Percentiles rank a stretch among this genome's conserved stretches.
Conservation (phyloP, 257 asterid genomes). For the Fraxinus anomala region DNA sequence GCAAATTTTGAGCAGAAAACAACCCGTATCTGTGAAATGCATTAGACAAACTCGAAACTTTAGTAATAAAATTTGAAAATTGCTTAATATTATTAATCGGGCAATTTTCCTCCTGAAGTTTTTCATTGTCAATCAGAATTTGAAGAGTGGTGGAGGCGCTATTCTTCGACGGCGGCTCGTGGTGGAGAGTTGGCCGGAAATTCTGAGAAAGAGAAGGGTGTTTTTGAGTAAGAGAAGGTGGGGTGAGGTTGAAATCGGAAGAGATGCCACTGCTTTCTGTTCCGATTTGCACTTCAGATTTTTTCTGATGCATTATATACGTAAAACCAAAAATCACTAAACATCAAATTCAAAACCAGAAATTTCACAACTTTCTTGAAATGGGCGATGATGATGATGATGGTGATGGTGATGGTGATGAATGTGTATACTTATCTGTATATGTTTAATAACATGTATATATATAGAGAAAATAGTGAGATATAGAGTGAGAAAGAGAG, state of each 20-base stretch:
- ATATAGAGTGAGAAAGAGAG: neutral
- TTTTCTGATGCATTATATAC: constrained; percentile 54
- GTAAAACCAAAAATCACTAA: neutral
- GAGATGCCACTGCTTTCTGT: constrained; percentile 55
- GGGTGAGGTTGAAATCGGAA: constrained; percentile 52
- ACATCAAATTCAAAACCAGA: neutral
- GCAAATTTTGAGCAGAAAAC: constrained; percentile 26
- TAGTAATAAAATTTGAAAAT: constrained; percentile 25
- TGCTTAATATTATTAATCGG: constrained; percentile 27
- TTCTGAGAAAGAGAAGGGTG: constrained; percentile 20
- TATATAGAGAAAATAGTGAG: neutral
- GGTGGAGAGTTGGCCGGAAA: constrained; percentile 20
- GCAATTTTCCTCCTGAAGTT: constrained; percentile 21
- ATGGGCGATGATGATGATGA: too few species aligned
- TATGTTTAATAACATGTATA: neutral
- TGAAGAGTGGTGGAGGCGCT: constrained; percentile 26
- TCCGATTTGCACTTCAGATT: constrained; percentile 55
- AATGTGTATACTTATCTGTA: neutral
- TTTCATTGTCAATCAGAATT: constrained; percentile 30
- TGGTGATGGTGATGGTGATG: neutral
- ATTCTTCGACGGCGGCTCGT: constrained; percentile 13
- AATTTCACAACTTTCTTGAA: neutral
- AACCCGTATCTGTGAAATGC: constrained; percentile 35
- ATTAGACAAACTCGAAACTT: constrained; percentile 34
- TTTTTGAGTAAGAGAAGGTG: constrained; percentile 35